Conservation (phyloP, 805 yeast species). For the Pichia sporocuriosa region DNA sequence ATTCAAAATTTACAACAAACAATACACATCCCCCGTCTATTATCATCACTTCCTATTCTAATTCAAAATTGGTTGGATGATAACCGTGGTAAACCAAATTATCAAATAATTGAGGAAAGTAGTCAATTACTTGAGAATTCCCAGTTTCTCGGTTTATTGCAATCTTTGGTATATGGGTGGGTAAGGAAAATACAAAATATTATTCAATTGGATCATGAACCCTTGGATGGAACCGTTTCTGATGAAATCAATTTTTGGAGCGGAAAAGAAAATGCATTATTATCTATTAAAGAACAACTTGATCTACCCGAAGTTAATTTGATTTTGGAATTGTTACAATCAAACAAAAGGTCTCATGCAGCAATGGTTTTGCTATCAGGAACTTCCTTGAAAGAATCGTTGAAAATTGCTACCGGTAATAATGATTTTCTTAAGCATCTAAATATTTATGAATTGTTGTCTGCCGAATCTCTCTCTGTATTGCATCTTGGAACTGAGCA, state of each 20-base stretch:
- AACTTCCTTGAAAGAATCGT: constrained; percentile 54
- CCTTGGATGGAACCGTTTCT: constrained; percentile 45
- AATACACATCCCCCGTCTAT: constrained; percentile 61
- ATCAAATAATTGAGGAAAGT: constrained; percentile 17
- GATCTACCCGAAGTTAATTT: constrained; percentile 44
- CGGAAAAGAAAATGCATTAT: constrained; percentile 56
- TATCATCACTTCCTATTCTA: constrained; percentile 43
- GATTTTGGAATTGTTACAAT: constrained; percentile 54
- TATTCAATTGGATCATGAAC: constrained; percentile 46
- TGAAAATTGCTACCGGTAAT: constrained; percentile 45
- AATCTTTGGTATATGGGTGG: constrained; percentile 69
- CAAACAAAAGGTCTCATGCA: constrained; percentile 74
- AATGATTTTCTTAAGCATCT: constrained; percentile 62
- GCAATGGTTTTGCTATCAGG: constrained; percentile 68
- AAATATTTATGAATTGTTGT: constrained; percentile 53
- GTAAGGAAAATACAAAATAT: constrained; percentile 52
- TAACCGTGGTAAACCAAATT: constrained; percentile 9
- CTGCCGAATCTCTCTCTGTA: constrained; percentile 39
- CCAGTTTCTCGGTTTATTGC: constrained; percentile 58
- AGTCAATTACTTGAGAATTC: constrained; percentile 39
- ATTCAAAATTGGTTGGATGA: constrained; percentile 35
- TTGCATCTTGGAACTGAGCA: constrained; percentile 39
- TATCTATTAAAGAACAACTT: constrained; percentile 51
- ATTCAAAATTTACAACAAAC: constrained; percentile 62
- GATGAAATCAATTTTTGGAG: constrained; percentile 80